These are phyloP conservation scores for Jacaranda copaia DNA, from an alignment of 257 asterid genomes.

Conservation along the genomic window DNA sequence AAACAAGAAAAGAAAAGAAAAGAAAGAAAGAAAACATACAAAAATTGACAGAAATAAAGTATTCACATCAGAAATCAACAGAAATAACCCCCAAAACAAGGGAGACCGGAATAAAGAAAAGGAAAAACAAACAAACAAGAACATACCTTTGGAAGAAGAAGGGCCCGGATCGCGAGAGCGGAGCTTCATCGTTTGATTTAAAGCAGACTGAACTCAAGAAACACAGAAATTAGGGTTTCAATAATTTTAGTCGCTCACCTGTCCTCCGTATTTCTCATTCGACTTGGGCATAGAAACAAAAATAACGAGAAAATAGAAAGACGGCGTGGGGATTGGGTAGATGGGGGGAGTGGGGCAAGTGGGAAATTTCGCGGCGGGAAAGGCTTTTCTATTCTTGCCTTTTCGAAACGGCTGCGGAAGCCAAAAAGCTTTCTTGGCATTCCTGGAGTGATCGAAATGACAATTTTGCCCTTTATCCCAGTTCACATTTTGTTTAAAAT, in stretches of 20 bases:
- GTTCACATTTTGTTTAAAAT: too few species aligned
- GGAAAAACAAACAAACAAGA: neutral
- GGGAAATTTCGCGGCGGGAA: conserved; percentile 54
- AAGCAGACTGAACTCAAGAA: neutral
- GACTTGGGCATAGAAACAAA: neutral
- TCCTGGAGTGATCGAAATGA: neutral
- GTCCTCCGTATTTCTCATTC: too few species aligned
- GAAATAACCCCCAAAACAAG: neutral
- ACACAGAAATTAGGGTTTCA: conserved; percentile 36
- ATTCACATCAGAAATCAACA: neutral
- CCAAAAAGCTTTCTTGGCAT: neutral
- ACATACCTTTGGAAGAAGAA: conserved; percentile 48
- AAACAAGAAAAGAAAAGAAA: too few species aligned
- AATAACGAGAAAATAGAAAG: conserved; percentile 11
- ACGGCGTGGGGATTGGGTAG: conserved; percentile 27
- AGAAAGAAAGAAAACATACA: neutral
- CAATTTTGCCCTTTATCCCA: neutral
- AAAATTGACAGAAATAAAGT: neutral
- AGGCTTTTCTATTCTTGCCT: conserved; percentile 28
- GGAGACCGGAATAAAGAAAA: neutral
- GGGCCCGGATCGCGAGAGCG: conserved; percentile 44
- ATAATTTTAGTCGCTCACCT: neutral
- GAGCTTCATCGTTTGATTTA: conserved; percentile 43
- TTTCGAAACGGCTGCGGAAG: conserved; percentile 30
- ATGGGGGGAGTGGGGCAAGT: conserved; percentile 24